Conservation (phyloP, 1,284 basidiomycete genomes). For the Sporisorium exsertum region DNA sequence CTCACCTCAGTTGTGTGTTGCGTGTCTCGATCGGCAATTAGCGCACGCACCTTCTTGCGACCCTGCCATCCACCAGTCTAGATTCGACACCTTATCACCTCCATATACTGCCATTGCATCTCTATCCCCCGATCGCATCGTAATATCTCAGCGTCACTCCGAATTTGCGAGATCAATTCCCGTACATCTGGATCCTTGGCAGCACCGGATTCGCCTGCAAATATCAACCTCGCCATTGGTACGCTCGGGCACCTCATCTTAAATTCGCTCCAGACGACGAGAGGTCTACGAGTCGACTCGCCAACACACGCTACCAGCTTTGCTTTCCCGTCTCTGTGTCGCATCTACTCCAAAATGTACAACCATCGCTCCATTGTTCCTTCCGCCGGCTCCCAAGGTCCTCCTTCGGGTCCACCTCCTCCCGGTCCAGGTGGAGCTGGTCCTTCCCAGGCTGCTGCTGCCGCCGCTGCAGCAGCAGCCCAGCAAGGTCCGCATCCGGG, state of each 20-base stretch:
- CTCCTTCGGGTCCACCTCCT: conserved; percentile 42
- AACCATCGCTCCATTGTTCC: conserved; percentile 53
- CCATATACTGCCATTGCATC: background rate
- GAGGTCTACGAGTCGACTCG: background rate
- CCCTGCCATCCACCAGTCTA: conserved; percentile 19
- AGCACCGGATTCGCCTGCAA: background rate
- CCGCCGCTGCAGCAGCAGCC: conserved; percentile 42
- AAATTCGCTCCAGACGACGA: background rate
- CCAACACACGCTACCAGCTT: background rate
- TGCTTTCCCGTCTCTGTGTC: background rate
- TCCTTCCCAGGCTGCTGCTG: conserved; percentile 44
- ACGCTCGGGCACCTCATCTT: background rate
- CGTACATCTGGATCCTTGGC: background rate
- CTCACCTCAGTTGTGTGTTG: background rate
- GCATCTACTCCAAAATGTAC: conserved; percentile 35
- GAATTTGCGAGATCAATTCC: background rate
- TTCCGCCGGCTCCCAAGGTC: conserved; percentile 39
- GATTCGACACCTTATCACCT: conserved; percentile 1
- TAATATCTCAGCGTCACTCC: background rate
- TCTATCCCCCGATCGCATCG: background rate
- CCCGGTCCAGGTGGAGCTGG: conserved; percentile 41
- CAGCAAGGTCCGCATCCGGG: conserved; percentile 44
- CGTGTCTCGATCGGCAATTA: conserved; percentile 2
- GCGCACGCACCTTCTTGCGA: background rate
- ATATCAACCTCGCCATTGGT: background rate